Percentiles rank a stretch among this genome's conserved stretches.
Conservation (phyloP, 1,284 basidiomycete species). For the Rhodotorula sp. region DNA sequence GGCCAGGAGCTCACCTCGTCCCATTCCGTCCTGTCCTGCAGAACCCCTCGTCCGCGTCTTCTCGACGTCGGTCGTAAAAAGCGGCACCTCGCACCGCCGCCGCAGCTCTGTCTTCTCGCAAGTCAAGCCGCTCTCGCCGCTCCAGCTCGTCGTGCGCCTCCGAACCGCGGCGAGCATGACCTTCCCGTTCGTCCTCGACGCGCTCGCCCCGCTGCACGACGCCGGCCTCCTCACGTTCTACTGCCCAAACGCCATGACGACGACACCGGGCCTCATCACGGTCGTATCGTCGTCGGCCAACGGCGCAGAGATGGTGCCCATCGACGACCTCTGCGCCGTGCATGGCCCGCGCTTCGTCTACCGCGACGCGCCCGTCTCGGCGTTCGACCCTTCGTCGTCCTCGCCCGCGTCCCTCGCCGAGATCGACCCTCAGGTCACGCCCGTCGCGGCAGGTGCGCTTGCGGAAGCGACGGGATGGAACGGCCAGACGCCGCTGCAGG, state of each 20-base stretch:
- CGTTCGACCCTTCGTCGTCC: not conserved
- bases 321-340: conserved; percentile 17
- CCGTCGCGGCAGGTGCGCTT: conserved; percentile 21
- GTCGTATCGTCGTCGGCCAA: conserved; percentile 12
- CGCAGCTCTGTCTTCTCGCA: conserved; percentile 17
- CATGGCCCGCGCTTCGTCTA: conserved; percentile 24
- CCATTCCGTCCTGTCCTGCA: not conserved
- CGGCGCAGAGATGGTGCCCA: conserved; percentile 20
- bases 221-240: conserved; percentile 24
- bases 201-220: conserved; percentile 27
- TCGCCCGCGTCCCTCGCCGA: not conserved
- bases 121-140: conserved; percentile 13
- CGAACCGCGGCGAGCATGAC: conserved; percentile 20
- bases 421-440: conserved; percentile 11
- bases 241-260: conserved; percentile 23
- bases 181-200: conserved; percentile 25
- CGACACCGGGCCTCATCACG: conserved; percentile 23
- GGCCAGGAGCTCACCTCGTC: too few species aligned
- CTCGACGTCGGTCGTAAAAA: not conserved
- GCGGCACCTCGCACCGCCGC: conserved; percentile 15
- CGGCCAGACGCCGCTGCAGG: not conserved
- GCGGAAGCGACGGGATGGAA: conserved; percentile 23
- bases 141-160: conserved; percentile 32
- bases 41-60: conserved; percentile 32
- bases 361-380: conserved; percentile 14